These are phyloP conservation scores for Cladosporium oxysporum DNA, from an alignment of 2,329 filamentous ascomycete species.

Conservation along the genomic window DNA sequence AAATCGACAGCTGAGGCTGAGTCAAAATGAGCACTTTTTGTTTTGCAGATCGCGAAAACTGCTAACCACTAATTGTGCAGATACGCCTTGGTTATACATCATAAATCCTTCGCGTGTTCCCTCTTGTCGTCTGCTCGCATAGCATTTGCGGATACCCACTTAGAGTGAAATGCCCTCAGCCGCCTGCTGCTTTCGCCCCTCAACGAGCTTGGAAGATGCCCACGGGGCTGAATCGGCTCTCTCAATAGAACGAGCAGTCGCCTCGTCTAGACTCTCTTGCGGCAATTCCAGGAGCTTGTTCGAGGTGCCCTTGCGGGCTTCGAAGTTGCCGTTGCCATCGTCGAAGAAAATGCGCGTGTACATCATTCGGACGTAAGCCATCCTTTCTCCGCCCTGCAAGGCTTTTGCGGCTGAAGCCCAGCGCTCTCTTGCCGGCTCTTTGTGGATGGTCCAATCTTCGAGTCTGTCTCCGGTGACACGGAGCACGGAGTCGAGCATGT, in stretches of 20 bases:
- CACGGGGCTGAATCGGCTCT: constrained; percentile 3
- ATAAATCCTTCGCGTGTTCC: background rate
- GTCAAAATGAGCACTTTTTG: background rate
- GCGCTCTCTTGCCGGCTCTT: constrained; percentile 51
- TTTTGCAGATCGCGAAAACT: background rate
- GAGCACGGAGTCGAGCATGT: constrained; percentile 65
- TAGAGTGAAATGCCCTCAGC: background rate
- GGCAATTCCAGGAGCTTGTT: constrained; percentile 61
- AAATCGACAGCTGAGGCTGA: background rate
- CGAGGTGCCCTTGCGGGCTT: constrained; percentile 40
- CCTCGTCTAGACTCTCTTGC: constrained; percentile 60
- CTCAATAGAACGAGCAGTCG: constrained; percentile 53
- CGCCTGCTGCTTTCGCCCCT: constrained; percentile 10
- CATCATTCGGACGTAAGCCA: constrained; percentile 53
- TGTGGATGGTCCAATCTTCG: constrained; percentile 60
- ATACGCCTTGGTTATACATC: background rate
- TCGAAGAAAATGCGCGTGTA: constrained; percentile 57
- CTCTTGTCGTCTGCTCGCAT: background rate
- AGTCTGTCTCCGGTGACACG: constrained; percentile 60
- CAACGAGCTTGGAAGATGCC: constrained; percentile 7
- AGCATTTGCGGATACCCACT: background rate
- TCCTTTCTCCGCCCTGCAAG: constrained; percentile 46
- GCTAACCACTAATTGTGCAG: background rate
- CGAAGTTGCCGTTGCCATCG: constrained; percentile 40
- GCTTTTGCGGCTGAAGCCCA: constrained; percentile 50